Conservation (phyloP, 352 stramenopile species). For the Phytophthora parvispora region DNA sequence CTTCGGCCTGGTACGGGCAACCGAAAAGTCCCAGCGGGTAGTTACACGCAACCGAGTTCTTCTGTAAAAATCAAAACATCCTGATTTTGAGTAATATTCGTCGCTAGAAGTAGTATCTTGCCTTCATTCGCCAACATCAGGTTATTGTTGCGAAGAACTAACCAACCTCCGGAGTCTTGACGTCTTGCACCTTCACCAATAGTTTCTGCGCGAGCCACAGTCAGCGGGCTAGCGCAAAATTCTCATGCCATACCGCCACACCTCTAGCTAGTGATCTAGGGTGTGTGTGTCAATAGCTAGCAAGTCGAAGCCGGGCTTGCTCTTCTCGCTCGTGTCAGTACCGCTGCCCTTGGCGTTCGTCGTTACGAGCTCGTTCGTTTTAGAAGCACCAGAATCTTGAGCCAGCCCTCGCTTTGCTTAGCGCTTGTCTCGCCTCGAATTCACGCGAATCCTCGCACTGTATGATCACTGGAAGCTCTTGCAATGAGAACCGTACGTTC, state of each 20-base stretch:
- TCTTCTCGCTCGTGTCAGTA: conserved; percentile 65
- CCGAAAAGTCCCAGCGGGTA: no score
- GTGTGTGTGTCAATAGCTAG: conserved; percentile 75
- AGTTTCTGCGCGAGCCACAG: conserved; percentile 40
- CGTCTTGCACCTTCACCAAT: conserved; percentile 43
- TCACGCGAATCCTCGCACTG: neutral
- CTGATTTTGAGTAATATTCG: no score
- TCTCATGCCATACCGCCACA: no score
- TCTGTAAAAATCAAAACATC: no score
- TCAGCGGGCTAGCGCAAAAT: no score
- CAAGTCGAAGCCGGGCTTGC: conserved; percentile 72
- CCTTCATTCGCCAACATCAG: conserved; percentile 1
- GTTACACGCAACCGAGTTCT: no score
- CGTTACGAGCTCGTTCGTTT: neutral
- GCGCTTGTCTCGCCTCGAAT: neutral
- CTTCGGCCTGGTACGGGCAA: no score
- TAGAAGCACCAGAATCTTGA: no score
- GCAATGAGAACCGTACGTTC: neutral
- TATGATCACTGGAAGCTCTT: neutral
- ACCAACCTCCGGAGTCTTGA: conserved; percentile 27
- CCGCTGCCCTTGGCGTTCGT: conserved; percentile 33
- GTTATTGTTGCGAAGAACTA: no score
- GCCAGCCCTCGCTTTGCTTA: no score
- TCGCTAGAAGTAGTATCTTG: no score
- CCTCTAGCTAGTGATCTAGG: conserved; percentile 72